These are phyloP conservation scores for Angomonas deanei DNA, from an alignment of 208 protist genomes.

Conservation along the genomic window DNA sequence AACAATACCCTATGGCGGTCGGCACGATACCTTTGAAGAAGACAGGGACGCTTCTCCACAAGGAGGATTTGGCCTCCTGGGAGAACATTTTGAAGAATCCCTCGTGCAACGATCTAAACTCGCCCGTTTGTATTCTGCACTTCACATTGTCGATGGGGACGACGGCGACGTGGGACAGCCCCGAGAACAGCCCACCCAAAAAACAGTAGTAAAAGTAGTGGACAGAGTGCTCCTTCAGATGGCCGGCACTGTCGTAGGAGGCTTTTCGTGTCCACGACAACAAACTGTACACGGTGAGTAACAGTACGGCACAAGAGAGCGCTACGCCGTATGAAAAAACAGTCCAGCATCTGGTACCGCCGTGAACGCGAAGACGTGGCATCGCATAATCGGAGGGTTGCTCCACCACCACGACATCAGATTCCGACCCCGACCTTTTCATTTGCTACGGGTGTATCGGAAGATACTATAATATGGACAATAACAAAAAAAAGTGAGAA, in stretches of 20 bases:
- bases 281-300: not conserved
- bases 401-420: no score
- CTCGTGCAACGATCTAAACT: conserved; percentile 34
- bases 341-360: no score
- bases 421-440: no score
- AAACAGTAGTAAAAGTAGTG: conserved; percentile 67
- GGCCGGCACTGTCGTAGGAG: conserved; percentile 5
- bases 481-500: not conserved
- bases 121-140: conserved; percentile 80
- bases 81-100: conserved; percentile 33
- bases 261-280: not conserved
- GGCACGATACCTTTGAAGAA: conserved; percentile 33
- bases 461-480: no score
- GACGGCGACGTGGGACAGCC: conserved; percentile 55
- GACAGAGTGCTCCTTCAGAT: conserved; percentile 24
- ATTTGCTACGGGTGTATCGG: no score
- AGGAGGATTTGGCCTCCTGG: conserved; percentile 21
- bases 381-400: no score
- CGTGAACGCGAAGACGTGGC: no score
- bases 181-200: conserved; percentile 47
- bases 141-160: conserved; percentile 77
- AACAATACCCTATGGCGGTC: conserved; percentile 50
- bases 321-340: not conserved
- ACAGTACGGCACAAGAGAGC: not conserved
- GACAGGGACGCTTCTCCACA: not conserved